Conservation (phyloP, 2,329 filamentous ascomycete genomes). For the Aspergillus sp. region DNA sequence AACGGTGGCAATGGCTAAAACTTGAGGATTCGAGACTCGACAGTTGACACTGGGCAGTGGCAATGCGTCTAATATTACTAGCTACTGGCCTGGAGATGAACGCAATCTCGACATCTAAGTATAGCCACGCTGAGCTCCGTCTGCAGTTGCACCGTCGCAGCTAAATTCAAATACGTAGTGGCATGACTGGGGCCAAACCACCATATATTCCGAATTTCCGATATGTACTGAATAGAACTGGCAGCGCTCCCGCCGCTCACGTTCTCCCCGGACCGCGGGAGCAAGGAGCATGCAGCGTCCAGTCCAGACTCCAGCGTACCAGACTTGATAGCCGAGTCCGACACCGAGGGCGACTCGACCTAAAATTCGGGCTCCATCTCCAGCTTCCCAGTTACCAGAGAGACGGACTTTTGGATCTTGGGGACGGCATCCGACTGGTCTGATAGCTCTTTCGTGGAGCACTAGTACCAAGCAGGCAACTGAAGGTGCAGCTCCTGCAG, state of each 20-base stretch:
- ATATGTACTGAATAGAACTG: background rate
- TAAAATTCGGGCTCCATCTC: background rate
- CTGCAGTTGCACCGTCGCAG: too few species aligned
- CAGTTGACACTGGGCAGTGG: too few species aligned
- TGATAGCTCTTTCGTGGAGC: background rate
- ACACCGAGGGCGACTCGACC: background rate
- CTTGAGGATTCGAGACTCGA: too few species aligned
- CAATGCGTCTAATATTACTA: too few species aligned
- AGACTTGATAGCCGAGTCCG: background rate
- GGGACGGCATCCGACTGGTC: conserved; percentile 1
- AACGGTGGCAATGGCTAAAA: too few species aligned
- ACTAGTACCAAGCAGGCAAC: background rate
- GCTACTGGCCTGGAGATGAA: too few species aligned
- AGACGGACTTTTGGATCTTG: background rate
- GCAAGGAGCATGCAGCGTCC: background rate
- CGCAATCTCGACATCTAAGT: too few species aligned
- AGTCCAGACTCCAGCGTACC: background rate
- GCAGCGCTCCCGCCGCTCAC: background rate
- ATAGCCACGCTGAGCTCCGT: too few species aligned
- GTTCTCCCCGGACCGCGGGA: background rate
- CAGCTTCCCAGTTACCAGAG: conserved; percentile 3
- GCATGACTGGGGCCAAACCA: too few species aligned
- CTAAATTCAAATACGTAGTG: too few species aligned
- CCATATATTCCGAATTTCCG: background rate
- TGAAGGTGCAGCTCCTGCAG: background rate